These are phyloP conservation scores for Vitis hybrid DNA, from an alignment of 177 flowering plant genomes.

Conservation along the genomic window DNA sequence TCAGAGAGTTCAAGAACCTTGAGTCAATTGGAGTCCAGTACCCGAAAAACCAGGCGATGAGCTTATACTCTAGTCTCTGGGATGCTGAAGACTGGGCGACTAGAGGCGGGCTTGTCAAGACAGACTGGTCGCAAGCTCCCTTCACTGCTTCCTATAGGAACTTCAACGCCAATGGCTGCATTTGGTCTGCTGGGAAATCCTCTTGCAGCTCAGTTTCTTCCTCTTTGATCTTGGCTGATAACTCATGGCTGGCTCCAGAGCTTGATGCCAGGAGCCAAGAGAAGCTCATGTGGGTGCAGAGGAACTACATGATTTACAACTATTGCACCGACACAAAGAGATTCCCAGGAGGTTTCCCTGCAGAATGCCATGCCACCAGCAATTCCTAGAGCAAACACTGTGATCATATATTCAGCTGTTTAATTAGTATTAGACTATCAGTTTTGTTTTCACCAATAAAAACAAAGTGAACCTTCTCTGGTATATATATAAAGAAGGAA, in stretches of 20 bases:
- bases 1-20: constrained; percentile 29
- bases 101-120: constrained; percentile 30
- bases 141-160: constrained; percentile 25
- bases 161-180: constrained; percentile 26
- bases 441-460: too few relatives aligned
- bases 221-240: not conserved
- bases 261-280: constrained; percentile 5
- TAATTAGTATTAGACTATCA: too few relatives aligned
- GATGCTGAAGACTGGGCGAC: constrained; percentile 39
- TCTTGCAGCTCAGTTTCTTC: constrained; percentile 12
- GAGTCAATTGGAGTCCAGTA: constrained; percentile 20
- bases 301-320: constrained; percentile 25
- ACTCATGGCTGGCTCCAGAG: constrained; percentile 14
- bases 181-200: constrained; percentile 13
- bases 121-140: constrained; percentile 35
- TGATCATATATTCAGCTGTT: too few relatives aligned
- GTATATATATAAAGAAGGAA: too few relatives aligned
- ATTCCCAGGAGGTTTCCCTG: too few relatives aligned
- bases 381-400: too few relatives aligned
- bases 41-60: constrained; percentile 29
- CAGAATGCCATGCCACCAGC: too few relatives aligned
- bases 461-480: too few relatives aligned
- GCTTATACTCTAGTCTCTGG: constrained; percentile 31
- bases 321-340: constrained; percentile 18
- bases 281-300: constrained; percentile 20